Evolutionary conservation across 805 yeast species (phyloP).

Genomic region (Nakazawaea anatomiae): DNA sequence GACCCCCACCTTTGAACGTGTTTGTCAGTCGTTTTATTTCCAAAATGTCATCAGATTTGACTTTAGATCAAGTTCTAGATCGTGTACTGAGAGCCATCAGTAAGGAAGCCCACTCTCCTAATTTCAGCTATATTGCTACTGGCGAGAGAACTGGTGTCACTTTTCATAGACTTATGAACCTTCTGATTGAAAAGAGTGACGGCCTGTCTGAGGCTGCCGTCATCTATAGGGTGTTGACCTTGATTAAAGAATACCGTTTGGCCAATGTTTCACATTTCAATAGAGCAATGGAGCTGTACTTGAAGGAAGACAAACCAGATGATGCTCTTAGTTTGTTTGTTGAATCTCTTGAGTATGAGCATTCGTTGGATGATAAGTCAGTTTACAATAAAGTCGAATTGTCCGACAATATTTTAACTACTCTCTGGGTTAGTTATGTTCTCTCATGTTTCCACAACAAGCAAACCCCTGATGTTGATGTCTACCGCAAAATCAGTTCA

Average conservation of each 20-base stretch:
- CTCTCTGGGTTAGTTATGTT: conserved; percentile 4
- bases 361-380: background rate
- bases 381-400: background rate
- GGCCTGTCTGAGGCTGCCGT: background rate
- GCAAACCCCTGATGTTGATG: conserved; percentile 15
- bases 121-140: background rate
- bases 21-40: background rate
- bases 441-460: background rate
- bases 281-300: conserved; percentile 17
- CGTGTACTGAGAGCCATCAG: background rate
- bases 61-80: background rate
- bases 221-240: conserved; percentile 14
- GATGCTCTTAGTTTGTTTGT: conserved; percentile 24
- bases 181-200: background rate
- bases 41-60: background rate
- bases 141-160: too few relatives aligned
- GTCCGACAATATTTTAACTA: background rate
- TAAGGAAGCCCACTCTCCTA: background rate
- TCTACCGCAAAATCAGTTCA: conserved; percentile 2
- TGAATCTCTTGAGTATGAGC: conserved; percentile 19
- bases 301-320: conserved; percentile 18
- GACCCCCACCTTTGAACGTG: background rate
- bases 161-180: conserved; percentile 3
- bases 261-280: conserved; percentile 22
- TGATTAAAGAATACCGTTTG: conserved; percentile 14